Evolutionary conservation across 2,329 filamentous ascomycete species (phyloP).

Genomic region (Apiospora malaysiana): DNA sequence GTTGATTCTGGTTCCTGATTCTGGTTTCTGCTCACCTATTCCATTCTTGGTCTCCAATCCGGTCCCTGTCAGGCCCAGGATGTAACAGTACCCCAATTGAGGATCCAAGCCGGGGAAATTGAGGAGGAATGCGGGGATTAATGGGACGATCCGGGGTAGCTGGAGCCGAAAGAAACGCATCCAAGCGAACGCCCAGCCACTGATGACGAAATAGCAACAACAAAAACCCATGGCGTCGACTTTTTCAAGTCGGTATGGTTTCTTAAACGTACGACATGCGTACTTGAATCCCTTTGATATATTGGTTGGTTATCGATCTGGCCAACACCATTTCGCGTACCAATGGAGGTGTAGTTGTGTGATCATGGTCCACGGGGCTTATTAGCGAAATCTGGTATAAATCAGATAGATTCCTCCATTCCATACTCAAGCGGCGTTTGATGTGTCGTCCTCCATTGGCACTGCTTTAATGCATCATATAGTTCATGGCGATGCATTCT

Average conservation of each 20-base stretch:
- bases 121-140: background rate
- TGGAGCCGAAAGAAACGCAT: background rate
- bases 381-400: no score
- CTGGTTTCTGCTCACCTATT: background rate
- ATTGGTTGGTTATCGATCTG: background rate
- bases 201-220: background rate
- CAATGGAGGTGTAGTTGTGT: no score
- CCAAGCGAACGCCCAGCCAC: background rate
- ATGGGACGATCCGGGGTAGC: conserved; percentile 7
- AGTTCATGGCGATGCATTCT: no score
- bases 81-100: background rate
- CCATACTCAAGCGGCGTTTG: no score
- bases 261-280: background rate
- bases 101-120: background rate
- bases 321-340: no score
- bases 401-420: no score
- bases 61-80: background rate
- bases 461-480: no score
- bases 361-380: no score
- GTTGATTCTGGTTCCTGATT: background rate
- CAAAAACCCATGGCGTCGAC: background rate
- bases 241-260: no score
- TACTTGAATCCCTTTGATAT: background rate
- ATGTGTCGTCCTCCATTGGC: no score
- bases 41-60: background rate